phyloP scores from a whole-genome alignment of 306 rosid genomes.

The Quercus gilva region DNA sequence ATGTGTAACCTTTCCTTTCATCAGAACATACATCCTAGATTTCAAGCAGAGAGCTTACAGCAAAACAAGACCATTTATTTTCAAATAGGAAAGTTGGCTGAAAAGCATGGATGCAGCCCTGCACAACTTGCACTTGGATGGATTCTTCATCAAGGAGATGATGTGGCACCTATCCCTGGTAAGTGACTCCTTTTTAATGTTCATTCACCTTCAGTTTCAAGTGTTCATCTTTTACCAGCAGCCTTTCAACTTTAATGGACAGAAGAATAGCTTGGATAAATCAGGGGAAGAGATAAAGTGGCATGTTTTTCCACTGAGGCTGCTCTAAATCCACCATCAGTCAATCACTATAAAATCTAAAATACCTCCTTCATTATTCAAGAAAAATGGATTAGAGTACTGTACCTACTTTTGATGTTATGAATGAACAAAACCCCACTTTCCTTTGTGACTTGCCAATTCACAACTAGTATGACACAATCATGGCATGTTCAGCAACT shows the following conservation, averaged over 20 bases:
- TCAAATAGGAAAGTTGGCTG: slow-evolving; percentile 46
- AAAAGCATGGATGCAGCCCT: slow-evolving; percentile 46
- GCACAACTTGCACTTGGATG: slow-evolving; percentile 71
- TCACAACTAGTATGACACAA: neutral
- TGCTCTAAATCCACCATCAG: neutral
- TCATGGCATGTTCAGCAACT: neutral
- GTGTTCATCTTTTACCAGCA: neutral
- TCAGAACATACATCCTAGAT: slow-evolving; percentile 54
- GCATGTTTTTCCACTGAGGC: neutral
- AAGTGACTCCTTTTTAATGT: slow-evolving; percentile 8
- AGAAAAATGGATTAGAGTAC: neutral
- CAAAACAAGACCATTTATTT: slow-evolving; percentile 51
- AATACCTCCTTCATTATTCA: neutral
- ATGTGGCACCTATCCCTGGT: slow-evolving; percentile 75
- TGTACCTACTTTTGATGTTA: neutral
- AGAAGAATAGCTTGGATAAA: neutral
- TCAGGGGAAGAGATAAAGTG: neutral
- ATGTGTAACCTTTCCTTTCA: slow-evolving; percentile 9
- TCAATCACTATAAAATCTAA: neutral
- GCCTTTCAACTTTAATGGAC: neutral
- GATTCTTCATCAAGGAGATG: slow-evolving; percentile 60
- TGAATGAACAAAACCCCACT: neutral
- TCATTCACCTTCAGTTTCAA: neutral
- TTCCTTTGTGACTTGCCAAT: neutral
- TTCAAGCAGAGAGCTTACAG: slow-evolving; percentile 56